Conservation (phyloP, 2,329 filamentous ascomycete genomes). For the Xylaria sp. region DNA sequence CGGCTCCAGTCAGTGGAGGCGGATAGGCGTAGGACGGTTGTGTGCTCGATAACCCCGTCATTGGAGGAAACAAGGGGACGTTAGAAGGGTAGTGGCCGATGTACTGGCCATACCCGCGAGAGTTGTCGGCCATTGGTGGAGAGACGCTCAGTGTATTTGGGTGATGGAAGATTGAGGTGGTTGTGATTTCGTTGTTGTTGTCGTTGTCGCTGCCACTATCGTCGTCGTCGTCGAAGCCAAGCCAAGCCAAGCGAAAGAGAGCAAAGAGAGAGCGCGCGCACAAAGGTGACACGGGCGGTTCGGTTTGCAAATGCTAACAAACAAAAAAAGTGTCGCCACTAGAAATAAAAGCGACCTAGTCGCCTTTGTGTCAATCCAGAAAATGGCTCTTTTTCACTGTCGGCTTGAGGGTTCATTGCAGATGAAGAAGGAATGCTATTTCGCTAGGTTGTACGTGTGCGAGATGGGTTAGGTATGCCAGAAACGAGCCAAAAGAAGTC, state of each 20-base stretch:
- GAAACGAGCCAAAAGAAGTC: background rate
- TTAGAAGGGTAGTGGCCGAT: slow-evolving; percentile 43
- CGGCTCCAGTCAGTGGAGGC: slow-evolving; percentile 28
- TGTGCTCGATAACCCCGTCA: slow-evolving; percentile 25
- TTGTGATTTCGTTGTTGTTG: background rate
- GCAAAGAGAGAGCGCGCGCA: background rate
- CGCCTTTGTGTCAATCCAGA: slow-evolving; percentile 19
- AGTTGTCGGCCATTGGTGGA: slow-evolving; percentile 55
- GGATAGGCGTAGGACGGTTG: slow-evolving; percentile 27
- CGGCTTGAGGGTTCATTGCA: slow-evolving; percentile 16
- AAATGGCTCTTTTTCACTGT: slow-evolving; percentile 10
- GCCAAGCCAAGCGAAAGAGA: background rate
- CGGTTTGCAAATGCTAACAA: slow-evolving; percentile 9
- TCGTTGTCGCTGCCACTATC: background rate
- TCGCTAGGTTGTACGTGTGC: slow-evolving; percentile 10
- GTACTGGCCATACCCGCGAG: slow-evolving; percentile 52
- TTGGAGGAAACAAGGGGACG: slow-evolving; percentile 33
- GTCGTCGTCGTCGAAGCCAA: background rate
- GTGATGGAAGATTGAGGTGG: background rate
- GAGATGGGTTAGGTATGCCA: slow-evolving; percentile 12
- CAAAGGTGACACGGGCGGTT: background rate
- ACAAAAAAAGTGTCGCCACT: slow-evolving; percentile 23
- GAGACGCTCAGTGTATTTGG: slow-evolving; percentile 24
- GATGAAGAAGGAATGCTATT: slow-evolving; percentile 7
- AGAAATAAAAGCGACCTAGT: slow-evolving; percentile 14